Evolutionary conservation across 345 rosid genomes (phyloP).

Genomic region (Barbarea vulgaris): DNA sequence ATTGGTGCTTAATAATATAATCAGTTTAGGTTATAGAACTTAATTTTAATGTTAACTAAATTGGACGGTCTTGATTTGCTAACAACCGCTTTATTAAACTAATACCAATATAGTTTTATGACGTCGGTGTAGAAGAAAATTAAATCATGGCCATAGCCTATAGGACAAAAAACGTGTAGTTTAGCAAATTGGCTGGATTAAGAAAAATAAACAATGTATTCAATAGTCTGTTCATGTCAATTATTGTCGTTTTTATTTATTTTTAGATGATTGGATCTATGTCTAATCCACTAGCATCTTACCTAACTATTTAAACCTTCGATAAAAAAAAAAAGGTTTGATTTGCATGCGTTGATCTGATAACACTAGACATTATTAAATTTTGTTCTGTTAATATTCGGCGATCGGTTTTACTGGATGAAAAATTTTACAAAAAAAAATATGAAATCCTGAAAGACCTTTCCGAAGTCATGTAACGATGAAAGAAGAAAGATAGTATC

Average conservation of each 20-base stretch:
- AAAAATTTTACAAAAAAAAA: neutral
- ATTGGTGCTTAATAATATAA: conserved; percentile 46
- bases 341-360: neutral
- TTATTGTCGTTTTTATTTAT: conserved; percentile 33
- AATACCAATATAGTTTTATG: conserved; percentile 16
- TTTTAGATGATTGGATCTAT: neutral
- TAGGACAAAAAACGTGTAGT: conserved; percentile 26
- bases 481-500: neutral
- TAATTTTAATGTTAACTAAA: conserved; percentile 25
- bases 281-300: conserved; percentile 37
- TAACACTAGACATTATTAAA: neutral
- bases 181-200: conserved; percentile 10
- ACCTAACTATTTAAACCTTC: conserved; percentile 27
- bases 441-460: neutral
- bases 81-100: conserved; percentile 31
- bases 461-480: conserved; percentile 15
- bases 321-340: neutral
- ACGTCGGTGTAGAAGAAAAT: conserved; percentile 23
- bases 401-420: neutral
- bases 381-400: neutral
- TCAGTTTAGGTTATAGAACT: neutral
- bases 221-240: conserved; percentile 11
- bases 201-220: neutral
- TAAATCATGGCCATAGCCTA: conserved; percentile 10
- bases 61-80: conserved; percentile 34